Evolutionary conservation across 305 asterid genomes (phyloP).

Genomic region (Rubia peregrina): DNA sequence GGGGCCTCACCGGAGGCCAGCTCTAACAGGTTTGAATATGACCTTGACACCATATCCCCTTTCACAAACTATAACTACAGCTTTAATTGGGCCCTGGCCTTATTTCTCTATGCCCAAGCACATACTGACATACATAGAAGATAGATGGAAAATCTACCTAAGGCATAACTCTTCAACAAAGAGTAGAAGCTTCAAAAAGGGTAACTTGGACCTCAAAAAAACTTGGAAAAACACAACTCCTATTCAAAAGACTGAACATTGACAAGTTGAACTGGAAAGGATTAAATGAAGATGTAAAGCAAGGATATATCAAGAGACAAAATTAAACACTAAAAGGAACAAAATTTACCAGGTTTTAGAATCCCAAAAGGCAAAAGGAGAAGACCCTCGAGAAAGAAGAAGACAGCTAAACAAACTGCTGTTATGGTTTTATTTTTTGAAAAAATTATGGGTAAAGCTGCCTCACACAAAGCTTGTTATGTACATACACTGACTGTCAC

Average conservation of each 20-base stretch:
- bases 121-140: constrained; percentile 13
- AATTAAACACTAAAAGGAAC: constrained; percentile 15
- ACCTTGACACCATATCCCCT: constrained; percentile 64
- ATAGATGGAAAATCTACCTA: constrained; percentile 9
- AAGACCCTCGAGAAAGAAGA: constrained; percentile 20
- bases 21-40: constrained; percentile 80
- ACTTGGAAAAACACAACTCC: constrained; percentile 6
- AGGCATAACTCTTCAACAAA: constrained; percentile 14
- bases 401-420: constrained; percentile 23
- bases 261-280: constrained; percentile 20
- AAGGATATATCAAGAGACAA: constrained; percentile 26
- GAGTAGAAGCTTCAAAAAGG: constrained; percentile 19
- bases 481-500: constrained; percentile 32
- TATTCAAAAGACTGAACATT: constrained; percentile 14
- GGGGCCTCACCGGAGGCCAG: constrained; percentile 89
- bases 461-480: constrained; percentile 28
- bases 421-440: constrained; percentile 24
- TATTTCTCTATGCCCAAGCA: constrained; percentile 18
- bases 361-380: constrained; percentile 16
- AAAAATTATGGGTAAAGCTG: constrained; percentile 27
- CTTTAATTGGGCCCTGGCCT: constrained; percentile 17
- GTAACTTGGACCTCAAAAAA: constrained; percentile 23
- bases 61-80: constrained; percentile 22
- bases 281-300: constrained; percentile 25
- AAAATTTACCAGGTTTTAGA: constrained; percentile 27